Base-by-base conservation (phyloP, 495 filamentous ascomycete genomes). In the Darksidea phi region DNA sequence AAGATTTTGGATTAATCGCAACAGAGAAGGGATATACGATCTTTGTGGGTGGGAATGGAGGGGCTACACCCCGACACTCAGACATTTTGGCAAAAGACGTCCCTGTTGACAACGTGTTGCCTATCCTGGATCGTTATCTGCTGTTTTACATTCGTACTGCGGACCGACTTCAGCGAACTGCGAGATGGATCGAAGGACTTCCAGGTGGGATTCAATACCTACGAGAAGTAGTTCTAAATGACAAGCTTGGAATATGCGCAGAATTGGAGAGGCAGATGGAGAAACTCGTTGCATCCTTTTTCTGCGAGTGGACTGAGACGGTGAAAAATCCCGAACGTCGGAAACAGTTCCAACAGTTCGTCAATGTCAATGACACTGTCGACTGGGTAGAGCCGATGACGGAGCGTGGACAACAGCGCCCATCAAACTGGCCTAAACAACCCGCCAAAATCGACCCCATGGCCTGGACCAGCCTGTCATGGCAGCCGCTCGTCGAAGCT, bases 61-160 rank as follows among this genome's bases (percentile, higher is more conserved):
- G 93, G 28, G 89, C 91, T 4, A 93, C 88, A 55, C 93, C 93
- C 12, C 78, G 81, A 18, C 93, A 97, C 70, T 84, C 84, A 1
- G 90, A 95, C 63, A 79, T 96, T 15, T 82, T 97, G 0, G 88
- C 89, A 42, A 95, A 91, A 68, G 92, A 97, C 72, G 91, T 95
- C 0, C 85, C 92, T 0, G 83, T 90, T 0, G 87, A 91, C 53
- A 86, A 95, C 69, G 84, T 96, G 21, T 77, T 96, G 20, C 88
- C 90, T 11, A 88, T 96, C 36, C 78, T 97, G 0, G 93, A 97
- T 72, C 86, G 93, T 23, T 97, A 95, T 72, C 78, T 96, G 8
- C 90, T 91, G 77, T 95, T 97, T 79, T 96, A 97, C 76, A 96
- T 97, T 70, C 89, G 91, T 61, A 96, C 93, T 0, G 93, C 92